Evolutionary conservation across 495 filamentous ascomycete genomes (phyloP).

Genomic region (Usnea hakonensis): DNA sequence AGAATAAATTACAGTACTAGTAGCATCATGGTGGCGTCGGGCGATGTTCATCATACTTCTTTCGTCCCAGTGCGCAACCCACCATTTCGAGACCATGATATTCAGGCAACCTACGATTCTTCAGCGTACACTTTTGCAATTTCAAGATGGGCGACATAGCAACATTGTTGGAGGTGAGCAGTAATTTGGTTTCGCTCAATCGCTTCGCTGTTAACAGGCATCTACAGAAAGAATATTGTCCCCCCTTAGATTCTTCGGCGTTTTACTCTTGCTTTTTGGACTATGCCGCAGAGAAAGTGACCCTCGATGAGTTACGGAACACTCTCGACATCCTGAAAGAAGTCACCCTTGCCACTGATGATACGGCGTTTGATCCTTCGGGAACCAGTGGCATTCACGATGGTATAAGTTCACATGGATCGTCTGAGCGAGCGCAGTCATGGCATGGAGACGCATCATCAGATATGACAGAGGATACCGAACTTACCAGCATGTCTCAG

Average conservation of each 20-base stretch:
- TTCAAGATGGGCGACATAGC: constrained; percentile 16
- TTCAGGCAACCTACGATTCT: constrained; percentile 6
- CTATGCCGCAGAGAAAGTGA: constrained; percentile 42
- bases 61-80: neutral
- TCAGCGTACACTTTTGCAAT: neutral
- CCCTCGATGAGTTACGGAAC: constrained; percentile 45
- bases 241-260: constrained; percentile 54
- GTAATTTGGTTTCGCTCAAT: neutral
- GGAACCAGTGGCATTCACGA: constrained; percentile 46
- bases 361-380: constrained; percentile 69
- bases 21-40: constrained; percentile 1
- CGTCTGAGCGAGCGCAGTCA: constrained; percentile 23
- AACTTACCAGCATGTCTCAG: constrained; percentile 37
- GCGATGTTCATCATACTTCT: neutral
- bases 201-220: neutral
- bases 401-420: constrained; percentile 21
- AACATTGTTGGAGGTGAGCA: constrained; percentile 13
- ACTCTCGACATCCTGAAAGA: constrained; percentile 52
- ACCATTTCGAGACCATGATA: constrained; percentile 5
- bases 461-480: constrained; percentile 31
- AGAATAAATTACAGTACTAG: neutral
- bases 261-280: constrained; percentile 60
- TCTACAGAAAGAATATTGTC: constrained; percentile 46
- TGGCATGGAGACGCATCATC: constrained; percentile 25
- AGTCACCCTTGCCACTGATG: constrained; percentile 55